Conservation (phyloP, 495 filamentous ascomycete genomes). For the Rhypophila decipiens region DNA sequence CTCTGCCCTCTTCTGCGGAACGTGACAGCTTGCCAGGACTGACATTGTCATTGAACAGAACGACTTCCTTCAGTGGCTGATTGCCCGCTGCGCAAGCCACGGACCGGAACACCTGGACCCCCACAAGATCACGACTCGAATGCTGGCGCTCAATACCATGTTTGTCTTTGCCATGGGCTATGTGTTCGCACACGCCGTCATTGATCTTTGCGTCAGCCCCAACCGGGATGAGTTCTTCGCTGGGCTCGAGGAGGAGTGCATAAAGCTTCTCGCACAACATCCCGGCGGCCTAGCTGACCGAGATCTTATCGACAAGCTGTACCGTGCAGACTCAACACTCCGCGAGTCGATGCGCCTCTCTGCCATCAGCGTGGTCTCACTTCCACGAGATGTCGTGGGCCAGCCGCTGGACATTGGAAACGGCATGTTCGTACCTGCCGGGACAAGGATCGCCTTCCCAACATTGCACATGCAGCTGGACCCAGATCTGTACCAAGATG, state of each 20-base stretch:
- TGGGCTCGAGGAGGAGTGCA: not conserved
- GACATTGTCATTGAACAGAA: too few species aligned
- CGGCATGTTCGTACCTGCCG: not conserved
- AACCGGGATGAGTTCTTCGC: not conserved
- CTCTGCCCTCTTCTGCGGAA: too few species aligned
- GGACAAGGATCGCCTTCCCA: not conserved
- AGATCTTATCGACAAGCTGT: not conserved
- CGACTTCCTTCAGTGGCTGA: not conserved
- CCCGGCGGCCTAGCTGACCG: not conserved
- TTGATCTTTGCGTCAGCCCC: not conserved
- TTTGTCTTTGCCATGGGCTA: not conserved
- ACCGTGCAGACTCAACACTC: constrained; percentile 1
- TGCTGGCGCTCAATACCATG: not conserved
- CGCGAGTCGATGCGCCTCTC: constrained; percentile 1
- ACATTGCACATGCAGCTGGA: not conserved
- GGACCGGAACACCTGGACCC: not conserved
- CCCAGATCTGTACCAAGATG: not conserved
- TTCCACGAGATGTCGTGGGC: not conserved
- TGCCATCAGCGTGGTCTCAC: not conserved
- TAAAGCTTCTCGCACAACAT: not conserved
- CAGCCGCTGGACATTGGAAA: not conserved
- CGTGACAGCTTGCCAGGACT: too few species aligned
- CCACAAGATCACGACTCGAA: not conserved
- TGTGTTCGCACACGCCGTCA: not conserved
- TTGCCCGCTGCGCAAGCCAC: not conserved